Evolutionary conservation across 140 eudicot species (phyloP).

Genomic region (Stevia rebaudiana): DNA sequence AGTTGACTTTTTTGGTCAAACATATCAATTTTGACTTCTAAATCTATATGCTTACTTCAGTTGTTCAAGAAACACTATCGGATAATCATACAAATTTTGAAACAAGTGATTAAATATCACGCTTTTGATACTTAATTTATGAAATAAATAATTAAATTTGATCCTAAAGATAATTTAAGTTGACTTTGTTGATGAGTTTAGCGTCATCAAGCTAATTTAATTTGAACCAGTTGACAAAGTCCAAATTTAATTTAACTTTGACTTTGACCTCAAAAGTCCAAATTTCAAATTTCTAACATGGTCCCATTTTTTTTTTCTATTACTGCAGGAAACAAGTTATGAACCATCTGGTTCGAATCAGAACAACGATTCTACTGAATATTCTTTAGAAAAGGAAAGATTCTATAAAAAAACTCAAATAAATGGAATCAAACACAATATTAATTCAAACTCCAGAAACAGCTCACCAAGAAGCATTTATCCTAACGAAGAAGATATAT

Average conservation of each 20-base stretch:
- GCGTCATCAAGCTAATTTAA: not conserved
- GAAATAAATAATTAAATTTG: not conserved
- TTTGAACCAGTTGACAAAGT: not conserved
- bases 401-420: conserved; percentile 24
- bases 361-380: conserved; percentile 42
- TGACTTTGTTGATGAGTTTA: too few relatives aligned
- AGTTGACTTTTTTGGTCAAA: conserved; percentile 22
- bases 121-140: too few relatives aligned
- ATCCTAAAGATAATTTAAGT: not conserved
- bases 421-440: conserved; percentile 30
- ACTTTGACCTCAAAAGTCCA: conserved; percentile 4
- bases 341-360: conserved; percentile 40
- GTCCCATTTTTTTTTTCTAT: conserved; percentile 14
- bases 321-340: conserved; percentile 53
- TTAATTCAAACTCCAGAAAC: conserved; percentile 22
- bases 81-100: not conserved
- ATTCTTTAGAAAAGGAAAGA: conserved; percentile 35
- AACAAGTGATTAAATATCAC: not conserved
- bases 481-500: conserved; percentile 36
- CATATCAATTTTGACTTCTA: not conserved
- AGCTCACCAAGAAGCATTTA: conserved; percentile 28
- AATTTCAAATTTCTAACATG: not conserved
- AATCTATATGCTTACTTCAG: not conserved
- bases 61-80: conserved; percentile 5
- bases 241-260: too few relatives aligned